Percentiles rank a stretch among this genome's conserved stretches.
Evolutionary conservation across 2,329 filamentous ascomycete genomes (phyloP).

Genomic region (Sporothrix globosa): DNA sequence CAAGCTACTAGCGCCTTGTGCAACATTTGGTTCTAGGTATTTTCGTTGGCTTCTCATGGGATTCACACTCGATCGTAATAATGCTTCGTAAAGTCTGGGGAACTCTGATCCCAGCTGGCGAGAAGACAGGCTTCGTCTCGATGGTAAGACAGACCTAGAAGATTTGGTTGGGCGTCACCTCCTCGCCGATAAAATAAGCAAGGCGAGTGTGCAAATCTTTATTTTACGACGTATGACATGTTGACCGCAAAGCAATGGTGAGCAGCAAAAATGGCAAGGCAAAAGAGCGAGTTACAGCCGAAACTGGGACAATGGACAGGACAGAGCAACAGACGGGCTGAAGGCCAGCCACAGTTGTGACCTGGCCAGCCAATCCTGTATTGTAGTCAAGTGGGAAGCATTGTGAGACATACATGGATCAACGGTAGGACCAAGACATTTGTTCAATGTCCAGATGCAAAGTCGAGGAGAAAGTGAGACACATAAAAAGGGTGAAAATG

Average conservation of each 20-base stretch:
- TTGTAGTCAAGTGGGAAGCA: neutral
- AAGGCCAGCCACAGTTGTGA: neutral
- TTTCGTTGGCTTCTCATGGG: neutral
- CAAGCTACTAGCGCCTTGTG: neutral
- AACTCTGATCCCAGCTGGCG: slow-evolving; percentile 6
- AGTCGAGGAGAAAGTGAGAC: slow-evolving; percentile 18
- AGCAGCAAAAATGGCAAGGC: neutral
- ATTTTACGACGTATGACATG: neutral
- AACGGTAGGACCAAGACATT: slow-evolving; percentile 5
- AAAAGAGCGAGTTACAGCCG: neutral
- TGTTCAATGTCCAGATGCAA: neutral
- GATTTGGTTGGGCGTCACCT: neutral
- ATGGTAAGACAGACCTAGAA: neutral
- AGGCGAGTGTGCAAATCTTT: neutral
- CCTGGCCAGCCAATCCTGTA: neutral
- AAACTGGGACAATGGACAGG: neutral
- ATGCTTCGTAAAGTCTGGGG: neutral
- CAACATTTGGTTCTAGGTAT: slow-evolving; percentile 3
- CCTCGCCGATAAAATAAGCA: neutral
- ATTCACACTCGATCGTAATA: neutral
- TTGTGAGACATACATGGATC: slow-evolving; percentile 18
- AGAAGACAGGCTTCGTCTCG: neutral
- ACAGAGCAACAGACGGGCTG: neutral
- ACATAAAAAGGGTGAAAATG: neutral
- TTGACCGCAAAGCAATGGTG: neutral